phyloP scores from a whole-genome alignment of 1,284 basidiomycete genomes.

The Cutaneotrichosporon mucoides region DNA sequence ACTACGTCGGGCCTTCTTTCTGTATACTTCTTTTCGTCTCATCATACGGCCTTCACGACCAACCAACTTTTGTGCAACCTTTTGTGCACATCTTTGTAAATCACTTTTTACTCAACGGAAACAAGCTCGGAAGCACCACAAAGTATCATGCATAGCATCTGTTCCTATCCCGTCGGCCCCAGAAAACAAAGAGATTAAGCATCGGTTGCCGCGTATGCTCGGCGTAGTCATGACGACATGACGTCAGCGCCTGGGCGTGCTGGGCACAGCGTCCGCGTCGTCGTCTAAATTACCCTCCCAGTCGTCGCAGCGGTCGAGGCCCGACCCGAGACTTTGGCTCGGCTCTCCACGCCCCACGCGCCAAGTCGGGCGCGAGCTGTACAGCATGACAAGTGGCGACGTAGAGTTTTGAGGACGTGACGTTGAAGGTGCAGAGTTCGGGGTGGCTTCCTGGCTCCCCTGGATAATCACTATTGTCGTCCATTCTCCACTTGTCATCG shows the following conservation, averaged over 20 bases:
- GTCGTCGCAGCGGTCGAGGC: too few species aligned
- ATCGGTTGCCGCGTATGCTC: neutral
- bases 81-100: neutral
- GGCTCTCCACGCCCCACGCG: too few species aligned
- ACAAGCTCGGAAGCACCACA: neutral
- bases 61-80: neutral
- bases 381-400: too few species aligned
- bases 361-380: neutral
- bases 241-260: neutral
- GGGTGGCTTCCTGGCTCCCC: too few species aligned
- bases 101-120: neutral
- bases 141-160: constrained; percentile 3
- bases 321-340: too few species aligned
- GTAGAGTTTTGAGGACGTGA: too few species aligned
- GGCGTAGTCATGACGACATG: neutral
- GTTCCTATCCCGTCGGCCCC: constrained; percentile 1
- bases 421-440: too few species aligned
- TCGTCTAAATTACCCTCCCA: neutral
- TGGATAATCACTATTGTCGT: too few species aligned
- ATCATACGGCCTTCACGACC: neutral
- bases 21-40: too few species aligned
- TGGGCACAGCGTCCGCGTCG: neutral
- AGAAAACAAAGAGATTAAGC: neutral
- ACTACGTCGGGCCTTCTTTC: neutral
- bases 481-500: too few species aligned